phyloP scores from a whole-genome alignment of 495 filamentous ascomycete genomes.

The Penicillium egyptiacum region DNA sequence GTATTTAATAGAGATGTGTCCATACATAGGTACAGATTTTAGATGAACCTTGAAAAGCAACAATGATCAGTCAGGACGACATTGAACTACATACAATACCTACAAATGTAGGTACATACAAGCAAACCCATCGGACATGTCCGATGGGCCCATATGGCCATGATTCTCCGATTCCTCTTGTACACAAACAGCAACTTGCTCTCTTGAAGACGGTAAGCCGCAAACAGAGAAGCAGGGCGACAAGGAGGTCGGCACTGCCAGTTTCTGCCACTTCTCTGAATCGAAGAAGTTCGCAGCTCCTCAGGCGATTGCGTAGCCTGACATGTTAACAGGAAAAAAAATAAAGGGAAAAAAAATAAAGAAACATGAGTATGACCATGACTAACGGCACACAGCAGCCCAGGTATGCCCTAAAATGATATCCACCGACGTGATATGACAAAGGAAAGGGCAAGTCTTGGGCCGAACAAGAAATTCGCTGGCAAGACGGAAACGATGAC shows the following conservation, averaged over 20 bases:
- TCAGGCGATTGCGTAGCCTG: not conserved
- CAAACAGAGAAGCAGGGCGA: not conserved
- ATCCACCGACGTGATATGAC: not conserved
- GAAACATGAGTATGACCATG: not conserved
- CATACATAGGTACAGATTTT: not conserved
- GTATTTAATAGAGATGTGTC: not conserved
- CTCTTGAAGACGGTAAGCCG: not conserved
- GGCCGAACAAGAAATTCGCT: not conserved
- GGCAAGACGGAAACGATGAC: not conserved
- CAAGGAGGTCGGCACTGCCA: not conserved
- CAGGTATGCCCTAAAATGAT: not conserved
- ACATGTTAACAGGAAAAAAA: not conserved
- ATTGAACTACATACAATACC: not conserved
- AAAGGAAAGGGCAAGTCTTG: not conserved
- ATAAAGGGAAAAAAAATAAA: not conserved
- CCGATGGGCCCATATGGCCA: not conserved
- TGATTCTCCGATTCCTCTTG: not conserved
- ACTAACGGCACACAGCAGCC: not conserved
- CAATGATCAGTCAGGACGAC: not conserved
- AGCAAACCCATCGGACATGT: not conserved
- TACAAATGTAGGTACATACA: not conserved
- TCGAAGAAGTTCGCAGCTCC: not conserved
- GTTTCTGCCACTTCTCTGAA: not conserved
- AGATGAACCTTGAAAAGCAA: not conserved
- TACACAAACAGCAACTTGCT: not conserved